phyloP scores from a whole-genome alignment of 345 rosid species.

The Eucalyptus shirleyi region DNA sequence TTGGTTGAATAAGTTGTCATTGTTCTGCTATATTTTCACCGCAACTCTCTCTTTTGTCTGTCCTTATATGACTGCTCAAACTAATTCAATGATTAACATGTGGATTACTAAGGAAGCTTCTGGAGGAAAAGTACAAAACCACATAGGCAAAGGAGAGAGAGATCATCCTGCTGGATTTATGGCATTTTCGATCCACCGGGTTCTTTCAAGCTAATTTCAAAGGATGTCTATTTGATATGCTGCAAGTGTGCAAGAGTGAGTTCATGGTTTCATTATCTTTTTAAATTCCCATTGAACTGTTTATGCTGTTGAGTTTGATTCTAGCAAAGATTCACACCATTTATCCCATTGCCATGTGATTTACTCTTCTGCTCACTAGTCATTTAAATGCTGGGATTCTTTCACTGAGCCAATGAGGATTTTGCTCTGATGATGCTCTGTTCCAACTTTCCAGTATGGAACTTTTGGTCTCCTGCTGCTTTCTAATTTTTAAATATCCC shows the following conservation, averaged over 20 bases:
- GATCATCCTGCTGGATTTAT: not conserved
- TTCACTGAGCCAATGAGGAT: not conserved
- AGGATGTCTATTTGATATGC: not conserved
- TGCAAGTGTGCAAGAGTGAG: accelerated
- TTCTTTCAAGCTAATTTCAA: not conserved
- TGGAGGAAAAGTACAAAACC: not conserved
- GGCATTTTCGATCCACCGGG: accelerated
- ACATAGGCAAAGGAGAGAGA: not conserved
- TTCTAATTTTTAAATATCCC: accelerated
- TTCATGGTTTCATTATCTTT: not conserved
- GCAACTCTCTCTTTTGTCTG: not conserved
- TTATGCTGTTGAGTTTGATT: not conserved
- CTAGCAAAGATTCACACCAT: not conserved
- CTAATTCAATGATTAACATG: not conserved
- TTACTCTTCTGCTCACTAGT: not conserved
- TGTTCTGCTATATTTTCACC: not conserved
- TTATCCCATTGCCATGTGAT: accelerated
- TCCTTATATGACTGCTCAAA: not conserved
- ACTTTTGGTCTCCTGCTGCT: not conserved
- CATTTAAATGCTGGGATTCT: not conserved
- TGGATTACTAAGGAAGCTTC: not conserved
- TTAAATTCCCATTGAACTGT: accelerated
- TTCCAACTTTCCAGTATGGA: not conserved
- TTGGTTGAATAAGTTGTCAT: not conserved
- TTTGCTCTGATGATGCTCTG: not conserved